Percentiles rank a stretch among this genome's conserved stretches.
These are phyloP conservation scores for Aspergillus neotritici DNA, from an alignment of 2,329 filamentous ascomycete species.

Conservation along the genomic window DNA sequence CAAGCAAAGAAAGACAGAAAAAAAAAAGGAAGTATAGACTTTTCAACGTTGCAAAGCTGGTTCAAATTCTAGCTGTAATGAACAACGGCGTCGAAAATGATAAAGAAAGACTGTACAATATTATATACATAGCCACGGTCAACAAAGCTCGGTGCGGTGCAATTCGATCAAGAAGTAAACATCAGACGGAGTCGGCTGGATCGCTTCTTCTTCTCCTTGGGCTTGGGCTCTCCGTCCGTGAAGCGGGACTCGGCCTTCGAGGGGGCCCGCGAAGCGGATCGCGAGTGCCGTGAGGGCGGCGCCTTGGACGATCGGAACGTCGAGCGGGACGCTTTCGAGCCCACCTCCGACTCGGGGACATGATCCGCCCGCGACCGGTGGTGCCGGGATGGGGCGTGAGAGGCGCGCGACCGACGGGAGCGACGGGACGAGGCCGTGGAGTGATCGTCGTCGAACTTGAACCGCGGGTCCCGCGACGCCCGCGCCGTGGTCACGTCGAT, in stretches of 20 bases:
- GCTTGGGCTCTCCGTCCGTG: constrained; percentile 24
- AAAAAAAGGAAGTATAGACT: no score
- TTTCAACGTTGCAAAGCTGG: not conserved
- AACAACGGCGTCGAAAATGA: no score
- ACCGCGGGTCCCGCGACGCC: constrained; percentile 27
- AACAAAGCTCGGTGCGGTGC: not conserved
- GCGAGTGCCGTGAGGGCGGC: constrained; percentile 8
- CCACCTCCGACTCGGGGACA: constrained; percentile 13
- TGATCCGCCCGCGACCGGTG: constrained; percentile 12
- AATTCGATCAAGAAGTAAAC: constrained; percentile 24
- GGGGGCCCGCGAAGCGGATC: constrained; percentile 10
- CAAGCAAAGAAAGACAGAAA: no score
- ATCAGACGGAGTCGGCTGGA: constrained; percentile 35
- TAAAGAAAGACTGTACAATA: constrained; percentile 19
- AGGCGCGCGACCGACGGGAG: constrained; percentile 28
- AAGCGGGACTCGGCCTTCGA: constrained; percentile 19
- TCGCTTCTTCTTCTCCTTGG: constrained; percentile 35
- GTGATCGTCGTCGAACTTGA: constrained; percentile 31
- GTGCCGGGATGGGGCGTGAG: constrained; percentile 14
- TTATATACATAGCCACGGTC: constrained; percentile 11
- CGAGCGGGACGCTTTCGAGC: not conserved
- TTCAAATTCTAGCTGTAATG: no score
- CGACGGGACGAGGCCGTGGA: constrained; percentile 34
- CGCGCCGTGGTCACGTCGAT: constrained; percentile 33
- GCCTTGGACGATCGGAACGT: constrained; percentile 3